Conservation (phyloP, 768 basidiomycete genomes). For the Russula earlei region DNA sequence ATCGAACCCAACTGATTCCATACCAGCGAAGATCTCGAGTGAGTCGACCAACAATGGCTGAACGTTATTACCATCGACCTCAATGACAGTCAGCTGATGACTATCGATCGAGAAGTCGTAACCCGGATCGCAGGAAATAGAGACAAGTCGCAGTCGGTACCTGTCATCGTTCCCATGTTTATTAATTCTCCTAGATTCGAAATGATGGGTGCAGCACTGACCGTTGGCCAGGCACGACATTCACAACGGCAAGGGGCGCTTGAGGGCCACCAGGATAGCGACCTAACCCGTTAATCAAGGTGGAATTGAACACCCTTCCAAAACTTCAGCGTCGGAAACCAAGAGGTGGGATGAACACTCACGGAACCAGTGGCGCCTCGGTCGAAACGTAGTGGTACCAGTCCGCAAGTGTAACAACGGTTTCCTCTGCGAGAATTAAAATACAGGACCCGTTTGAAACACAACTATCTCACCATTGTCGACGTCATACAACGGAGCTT, state of each 20-base stretch:
- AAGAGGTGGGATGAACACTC: neutral
- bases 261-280: conserved; percentile 14
- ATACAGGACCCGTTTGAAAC: no score
- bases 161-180: neutral
- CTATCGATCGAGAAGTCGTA: conserved; percentile 16
- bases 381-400: conserved; percentile 19
- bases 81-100: conserved; percentile 18
- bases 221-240: conserved; percentile 7
- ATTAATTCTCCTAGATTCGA: no score
- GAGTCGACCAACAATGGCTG: conserved; percentile 13
- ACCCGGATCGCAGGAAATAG: conserved; percentile 6
- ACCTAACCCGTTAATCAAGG: conserved; percentile 19
- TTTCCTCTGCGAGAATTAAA: conserved; percentile 9
- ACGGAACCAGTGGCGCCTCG: neutral
- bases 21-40: conserved; percentile 9
- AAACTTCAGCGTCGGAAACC: neutral
- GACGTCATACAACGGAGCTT: conserved; percentile 22
- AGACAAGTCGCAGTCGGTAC: conserved; percentile 7
- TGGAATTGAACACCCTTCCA: conserved; percentile 12
- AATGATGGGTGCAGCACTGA: neutral
- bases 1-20: neutral
- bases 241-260: conserved; percentile 6
- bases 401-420: conserved; percentile 23
- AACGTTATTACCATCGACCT: conserved; percentile 16
- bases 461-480: conserved; percentile 21